Base-by-base conservation (phyloP, 345 rosid species). In the Raphanus raphanistrum region DNA sequence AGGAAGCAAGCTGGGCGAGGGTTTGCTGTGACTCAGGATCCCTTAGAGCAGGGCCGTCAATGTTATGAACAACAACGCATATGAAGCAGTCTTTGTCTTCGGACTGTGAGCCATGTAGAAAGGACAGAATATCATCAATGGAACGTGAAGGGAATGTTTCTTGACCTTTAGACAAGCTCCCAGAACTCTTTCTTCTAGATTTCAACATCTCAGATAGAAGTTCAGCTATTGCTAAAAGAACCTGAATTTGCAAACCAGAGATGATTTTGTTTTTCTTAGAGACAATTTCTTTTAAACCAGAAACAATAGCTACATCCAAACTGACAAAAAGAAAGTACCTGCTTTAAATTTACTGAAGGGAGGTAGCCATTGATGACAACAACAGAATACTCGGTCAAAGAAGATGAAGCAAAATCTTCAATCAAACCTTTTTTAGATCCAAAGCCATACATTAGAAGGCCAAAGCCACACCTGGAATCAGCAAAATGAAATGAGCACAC, bases 291-390 rank as follows among this genome's bases (percentile, higher is more conserved):
- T 3, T 15, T 1, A 5, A 54, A 27, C 29, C 12, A 73, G 62
- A 59, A 9, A 36, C 13, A 69, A 43, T 59, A 15, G 27, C 8
- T 61, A 69, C 55, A 26, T 50, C 55, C 7, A 68, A 73, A 27
- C 7, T 61, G 61, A 54, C 4, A 33, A 63, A 80, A 28, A 35
- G 41, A 32, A 67, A 7, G 35, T 69, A 92, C 98, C 90, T 95
- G 98, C 81, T 92, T 95, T 13, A 90, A 82, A 84, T 91, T 90
- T 54, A 91, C 66, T 8, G 93, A 91, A 72, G 87, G 93, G 71
- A 92, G 92, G 83, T 90, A 90, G 60, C 98, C 99, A 82, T 95
- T 95, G 83, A 95, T 80, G 12, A 95, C 97, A 1, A 90, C 84
- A 28, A 90, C 96, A 2, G 96, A 83, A 83, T 90, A 84, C 63